Evolutionary conservation across 768 basidiomycete genomes (phyloP), one percentile per base, ranked within the genome.

Genomic region (Coprinopsis cinerea): DNA sequence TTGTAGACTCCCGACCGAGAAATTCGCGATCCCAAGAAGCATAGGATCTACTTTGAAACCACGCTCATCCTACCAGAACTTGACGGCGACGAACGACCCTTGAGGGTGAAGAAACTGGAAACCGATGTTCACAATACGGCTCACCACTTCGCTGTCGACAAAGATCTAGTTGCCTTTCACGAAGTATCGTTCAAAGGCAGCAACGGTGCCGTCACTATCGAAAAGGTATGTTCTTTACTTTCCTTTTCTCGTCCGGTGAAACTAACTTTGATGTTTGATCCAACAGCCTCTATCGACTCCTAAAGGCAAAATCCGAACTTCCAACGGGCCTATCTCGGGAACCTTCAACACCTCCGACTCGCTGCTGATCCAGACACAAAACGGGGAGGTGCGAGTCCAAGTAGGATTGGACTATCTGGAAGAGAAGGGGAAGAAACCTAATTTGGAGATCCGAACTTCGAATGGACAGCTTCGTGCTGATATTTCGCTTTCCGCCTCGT

Each of bases 271-370:
- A 15, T 20, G 14, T 22, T 20, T 36, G n/a, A 28, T 34, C 27
- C 27, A 30, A 10, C 30, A 72, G 72, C 64, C 67, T 1, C 34
- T 75, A 11, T 55, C 55, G 17, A 65, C 68, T 0, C 50, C 47
- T 15, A 57, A 61, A 20, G 67, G 59, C 7, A 50, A 44, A 1
- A 42, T 71, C 4, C 45, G 54, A 20, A 75, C 75, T 1, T 55
- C 66, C 4, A 81, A 78, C 43, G 70, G 69, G n/a, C 57, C 54
- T 6, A 77, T 84, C 27, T 52, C 53, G 2, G 82, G 82, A 9
- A 57, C 53, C 26, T 80, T 77, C 64, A 68, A 69, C 18, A 57
- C 62, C 7, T 61, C 67, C 0, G 52, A 55, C 0, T 59, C 58
- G 18, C 59, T 72, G 14, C 51, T 36, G 3, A 52, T 73, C n/a